These are phyloP conservation scores for Physcomitrellopsis africana DNA, from an alignment of 225 moss, liverwort and hornwort genomes.

Conservation along the genomic window DNA sequence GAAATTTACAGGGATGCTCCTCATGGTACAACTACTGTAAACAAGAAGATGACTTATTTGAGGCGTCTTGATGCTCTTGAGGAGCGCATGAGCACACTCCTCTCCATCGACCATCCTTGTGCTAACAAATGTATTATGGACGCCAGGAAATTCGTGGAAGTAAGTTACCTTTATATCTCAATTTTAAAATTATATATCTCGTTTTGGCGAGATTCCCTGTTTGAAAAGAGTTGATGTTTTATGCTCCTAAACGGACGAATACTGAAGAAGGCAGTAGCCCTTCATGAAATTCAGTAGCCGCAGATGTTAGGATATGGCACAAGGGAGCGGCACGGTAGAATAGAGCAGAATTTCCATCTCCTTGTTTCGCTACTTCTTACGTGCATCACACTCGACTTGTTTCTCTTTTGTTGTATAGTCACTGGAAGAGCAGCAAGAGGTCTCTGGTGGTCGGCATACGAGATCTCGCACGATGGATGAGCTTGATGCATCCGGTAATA, in stretches of 20 bases:
- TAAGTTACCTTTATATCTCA: slow-evolving; percentile 27
- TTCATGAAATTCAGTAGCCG: no score
- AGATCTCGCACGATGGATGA: slow-evolving; percentile 54
- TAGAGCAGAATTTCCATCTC: neutral
- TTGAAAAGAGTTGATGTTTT: neutral
- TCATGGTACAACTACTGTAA: slow-evolving; percentile 56
- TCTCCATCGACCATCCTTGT: slow-evolving; percentile 84
- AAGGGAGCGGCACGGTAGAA: no score
- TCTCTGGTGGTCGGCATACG: slow-evolving; percentile 43
- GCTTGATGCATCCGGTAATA: slow-evolving; percentile 50
- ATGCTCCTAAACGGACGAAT: no score
- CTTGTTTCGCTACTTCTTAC: neutral
- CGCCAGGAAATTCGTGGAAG: slow-evolving; percentile 72
- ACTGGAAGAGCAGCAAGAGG: slow-evolving; percentile 48
- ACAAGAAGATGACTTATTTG: slow-evolving; percentile 58
- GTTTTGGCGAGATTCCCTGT: neutral
- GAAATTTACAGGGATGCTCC: slow-evolving; percentile 73
- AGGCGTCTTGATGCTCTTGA: slow-evolving; percentile 71
- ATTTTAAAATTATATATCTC: neutral
- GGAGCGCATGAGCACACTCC: slow-evolving; percentile 85
- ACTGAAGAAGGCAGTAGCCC: no score
- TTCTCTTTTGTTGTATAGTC: slow-evolving; percentile 41
- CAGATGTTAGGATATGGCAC: no score
- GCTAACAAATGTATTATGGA: slow-evolving; percentile 68
- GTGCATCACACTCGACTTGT: neutral